These are phyloP conservation scores for Cercospora beticola DNA, from an alignment of 2,329 filamentous ascomycete genomes.

Conservation along the genomic window DNA sequence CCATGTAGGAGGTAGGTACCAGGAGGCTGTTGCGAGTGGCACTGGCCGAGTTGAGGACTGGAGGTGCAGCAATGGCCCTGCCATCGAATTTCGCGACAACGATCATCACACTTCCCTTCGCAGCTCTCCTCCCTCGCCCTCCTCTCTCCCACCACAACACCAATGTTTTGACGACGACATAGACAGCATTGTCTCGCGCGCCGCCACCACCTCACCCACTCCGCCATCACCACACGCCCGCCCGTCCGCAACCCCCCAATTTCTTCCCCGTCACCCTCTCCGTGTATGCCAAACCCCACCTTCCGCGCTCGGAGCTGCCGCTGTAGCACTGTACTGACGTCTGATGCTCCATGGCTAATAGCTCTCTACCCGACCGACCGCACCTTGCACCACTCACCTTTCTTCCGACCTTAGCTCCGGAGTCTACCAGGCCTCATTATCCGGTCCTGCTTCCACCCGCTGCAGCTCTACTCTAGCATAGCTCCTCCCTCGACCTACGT, in stretches of 20 bases:
- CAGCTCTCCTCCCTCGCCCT: background rate
- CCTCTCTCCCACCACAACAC: background rate
- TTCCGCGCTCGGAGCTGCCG: constrained; percentile 9
- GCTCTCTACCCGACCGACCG: constrained; percentile 7
- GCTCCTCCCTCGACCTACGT: background rate
- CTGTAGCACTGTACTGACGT: constrained; percentile 11
- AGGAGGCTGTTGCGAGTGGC: background rate
- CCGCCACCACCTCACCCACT: constrained; percentile 4
- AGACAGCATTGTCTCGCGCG: constrained; percentile 18
- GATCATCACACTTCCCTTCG: background rate
- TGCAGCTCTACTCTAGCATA: constrained; percentile 3
- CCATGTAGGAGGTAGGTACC: background rate
- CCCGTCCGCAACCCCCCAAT: constrained; percentile 7
- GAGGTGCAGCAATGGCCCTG: background rate
- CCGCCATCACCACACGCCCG: constrained; percentile 1
- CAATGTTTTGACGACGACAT: constrained; percentile 18
- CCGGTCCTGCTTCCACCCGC: constrained; percentile 11
- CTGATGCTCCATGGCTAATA: constrained; percentile 3
- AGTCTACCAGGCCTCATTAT: constrained; percentile 8
- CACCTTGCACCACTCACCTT: constrained; percentile 10
- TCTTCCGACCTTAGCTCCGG: constrained; percentile 12
- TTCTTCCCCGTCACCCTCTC: constrained; percentile 10
- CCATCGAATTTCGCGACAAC: constrained; percentile 4
- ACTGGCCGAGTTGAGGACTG: background rate
- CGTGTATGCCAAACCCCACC: constrained; percentile 16